Evolutionary conservation across 192 early-diverging fungal species (phyloP), one percentile per base, ranked within the genome.

Genomic region (Rhizophlyctis rosea): DNA sequence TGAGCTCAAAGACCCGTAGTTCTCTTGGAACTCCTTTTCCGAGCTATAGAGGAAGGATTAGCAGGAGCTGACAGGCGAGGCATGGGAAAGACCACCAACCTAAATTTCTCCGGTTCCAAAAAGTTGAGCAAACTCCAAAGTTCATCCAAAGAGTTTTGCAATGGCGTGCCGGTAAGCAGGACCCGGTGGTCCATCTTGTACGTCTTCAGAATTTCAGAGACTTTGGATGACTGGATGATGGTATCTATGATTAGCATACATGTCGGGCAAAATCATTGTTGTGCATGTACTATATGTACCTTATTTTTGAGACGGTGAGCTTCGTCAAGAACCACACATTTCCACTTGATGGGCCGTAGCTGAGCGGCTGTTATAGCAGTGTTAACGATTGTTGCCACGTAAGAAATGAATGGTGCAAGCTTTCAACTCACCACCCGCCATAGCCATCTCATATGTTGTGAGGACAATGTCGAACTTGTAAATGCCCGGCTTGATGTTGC

Each of bases 271-370:
- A 58, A 18, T 28, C 29, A 59, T 62, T 3, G 18, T 29, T 2
- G 49, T 23, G 2, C 3, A 57, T 24, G 18, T 27, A 61, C n/a
- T 3, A 27, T 14, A 59, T 3, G 31, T 33, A 68, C 77, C 67
- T 87, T 88, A 74, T 92, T 92, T 60, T 94, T 94, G 34, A 94
- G 67, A n/a, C 86, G 73, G 66, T 94, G 91, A 2, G 89, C 91
- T 65, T 94, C 91, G 64, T 94, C 91, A 21, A 94, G 78, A n/a
- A 92, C 76, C 47, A 77, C 82, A 21, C 76, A 82, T 28, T 81
- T 67, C 90, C 90, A 93, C 4, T 66, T 72, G 34, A 93, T 82
- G n/a, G 84, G 80, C 31, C 80, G 73, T 5, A 93, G 74, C 50
- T 90, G 84, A 0, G 84, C 51, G 28, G 86, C 87, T 71, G 54